Percentiles rank a stretch among this genome's conserved stretches.
Conservation (phyloP, 2,329 filamentous ascomycete genomes). For the Epichloe sp. region DNA sequence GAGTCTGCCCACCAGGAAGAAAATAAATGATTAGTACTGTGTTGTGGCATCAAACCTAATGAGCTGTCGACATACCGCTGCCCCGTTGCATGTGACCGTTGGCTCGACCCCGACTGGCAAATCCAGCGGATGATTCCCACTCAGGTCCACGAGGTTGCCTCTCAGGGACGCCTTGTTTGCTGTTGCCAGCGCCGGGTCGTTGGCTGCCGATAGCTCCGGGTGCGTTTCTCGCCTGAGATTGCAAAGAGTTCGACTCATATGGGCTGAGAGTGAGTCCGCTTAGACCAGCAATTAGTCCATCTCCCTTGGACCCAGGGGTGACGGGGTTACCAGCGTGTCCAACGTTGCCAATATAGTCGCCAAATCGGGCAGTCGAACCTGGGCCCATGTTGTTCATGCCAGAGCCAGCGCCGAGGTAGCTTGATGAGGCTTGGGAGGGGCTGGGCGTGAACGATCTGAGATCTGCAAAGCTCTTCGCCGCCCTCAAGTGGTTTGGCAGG, state of each 20-base stretch:
- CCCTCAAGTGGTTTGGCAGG: conserved; percentile 69
- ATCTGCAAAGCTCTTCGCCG: conserved; percentile 94
- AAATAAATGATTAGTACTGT: not conserved
- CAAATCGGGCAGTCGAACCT: conserved; percentile 26
- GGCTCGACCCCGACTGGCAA: conserved; percentile 37
- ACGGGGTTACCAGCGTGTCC: conserved; percentile 22
- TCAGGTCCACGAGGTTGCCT: conserved; percentile 52
- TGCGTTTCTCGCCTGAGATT: conserved; percentile 28
- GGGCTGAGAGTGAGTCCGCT: conserved; percentile 37
- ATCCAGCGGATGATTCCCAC: conserved; percentile 43
- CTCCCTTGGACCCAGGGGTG: conserved; percentile 26
- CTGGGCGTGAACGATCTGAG: conserved; percentile 90
- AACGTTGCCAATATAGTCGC: conserved; percentile 30
- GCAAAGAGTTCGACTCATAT: conserved; percentile 31
- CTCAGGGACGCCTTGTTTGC: conserved; percentile 36
- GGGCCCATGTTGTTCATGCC: conserved; percentile 42
- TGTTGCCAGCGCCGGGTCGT: conserved; percentile 37
- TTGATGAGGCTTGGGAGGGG: conserved; percentile 71
- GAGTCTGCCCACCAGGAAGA: conserved; percentile 20
- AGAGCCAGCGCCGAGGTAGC: conserved; percentile 43
- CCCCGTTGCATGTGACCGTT: conserved; percentile 50
- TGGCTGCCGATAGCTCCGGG: conserved; percentile 55
- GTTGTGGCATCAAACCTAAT: not conserved
- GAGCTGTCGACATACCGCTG: conserved; percentile 35
- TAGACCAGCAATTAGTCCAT: conserved; percentile 34